Evolutionary conservation across 176 grass and related monocot species (phyloP).

Genomic region (Pharus latifolius): DNA sequence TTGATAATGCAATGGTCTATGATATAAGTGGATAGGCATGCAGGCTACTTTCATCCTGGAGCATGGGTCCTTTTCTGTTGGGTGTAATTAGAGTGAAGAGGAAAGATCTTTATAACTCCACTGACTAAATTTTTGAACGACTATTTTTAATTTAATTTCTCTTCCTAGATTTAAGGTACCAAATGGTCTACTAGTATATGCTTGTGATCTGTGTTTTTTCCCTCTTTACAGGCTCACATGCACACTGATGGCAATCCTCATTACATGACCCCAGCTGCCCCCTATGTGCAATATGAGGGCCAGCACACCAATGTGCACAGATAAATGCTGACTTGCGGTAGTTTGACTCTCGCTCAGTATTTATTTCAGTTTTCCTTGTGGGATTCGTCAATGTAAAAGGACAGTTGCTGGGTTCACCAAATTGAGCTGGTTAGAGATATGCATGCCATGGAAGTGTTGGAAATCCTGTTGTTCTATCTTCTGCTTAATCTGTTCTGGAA

Average conservation of each 20-base stretch:
- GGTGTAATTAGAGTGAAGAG: neutral
- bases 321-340: slow-evolving; percentile 21
- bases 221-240: slow-evolving; percentile 27
- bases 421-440: neutral
- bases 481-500: neutral
- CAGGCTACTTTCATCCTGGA: neutral
- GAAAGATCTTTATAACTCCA: neutral
- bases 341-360: slow-evolving; percentile 3
- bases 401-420: neutral
- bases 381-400: slow-evolving; percentile 2
- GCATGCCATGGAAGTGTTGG: neutral
- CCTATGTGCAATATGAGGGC: slow-evolving; percentile 29
- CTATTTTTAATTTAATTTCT: neutral
- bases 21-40: neutral
- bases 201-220: neutral
- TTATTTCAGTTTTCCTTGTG: no score
- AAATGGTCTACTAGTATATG: neutral
- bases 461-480: neutral
- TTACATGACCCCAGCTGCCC: slow-evolving; percentile 25
- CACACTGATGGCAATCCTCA: slow-evolving; percentile 15
- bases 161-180: neutral
- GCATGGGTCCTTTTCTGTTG: neutral
- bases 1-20: neutral
- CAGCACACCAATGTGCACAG: slow-evolving; percentile 49
- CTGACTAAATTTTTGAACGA: neutral